phyloP scores from a whole-genome alignment of 108 stramenopile species.

The Cyclostephanos invisitatus region DNA sequence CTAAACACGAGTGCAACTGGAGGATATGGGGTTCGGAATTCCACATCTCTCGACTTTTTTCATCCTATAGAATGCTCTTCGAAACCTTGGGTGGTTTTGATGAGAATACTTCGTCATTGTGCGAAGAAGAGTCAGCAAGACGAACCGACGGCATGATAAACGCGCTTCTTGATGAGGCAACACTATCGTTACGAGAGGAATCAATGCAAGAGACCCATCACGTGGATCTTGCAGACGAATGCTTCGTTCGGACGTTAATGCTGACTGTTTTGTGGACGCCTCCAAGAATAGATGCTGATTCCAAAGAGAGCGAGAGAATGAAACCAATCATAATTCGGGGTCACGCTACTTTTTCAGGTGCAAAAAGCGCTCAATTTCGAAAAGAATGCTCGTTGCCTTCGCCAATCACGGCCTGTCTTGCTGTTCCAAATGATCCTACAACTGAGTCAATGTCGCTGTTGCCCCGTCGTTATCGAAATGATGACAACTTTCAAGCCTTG shows the following conservation, averaged over 20 bases:
- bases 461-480: conserved; percentile 26
- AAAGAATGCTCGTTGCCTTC: conserved; percentile 21
- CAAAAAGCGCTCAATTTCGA: conserved; percentile 1
- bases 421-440: conserved; percentile 26
- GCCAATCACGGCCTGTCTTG: conserved; percentile 43
- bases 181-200: conserved; percentile 4
- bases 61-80: conserved; percentile 43
- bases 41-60: conserved; percentile 60
- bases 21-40: conserved; percentile 65
- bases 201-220: background rate
- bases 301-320: background rate
- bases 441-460: conserved; percentile 23
- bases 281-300: conserved; percentile 4
- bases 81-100: conserved; percentile 14
- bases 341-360: conserved; percentile 31
- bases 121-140: conserved; percentile 1
- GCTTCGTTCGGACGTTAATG: conserved; percentile 34
- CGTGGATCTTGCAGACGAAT: background rate
- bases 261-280: conserved; percentile 47
- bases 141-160: conserved; percentile 11
- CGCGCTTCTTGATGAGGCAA: conserved; percentile 22
- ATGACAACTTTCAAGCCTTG: background rate
- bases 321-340: conserved; percentile 29
- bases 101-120: background rate
- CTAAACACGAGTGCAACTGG: conserved; percentile 22